phyloP scores from a whole-genome alignment of 208 protist genomes.

The Trypanosoma cruzi region DNA sequence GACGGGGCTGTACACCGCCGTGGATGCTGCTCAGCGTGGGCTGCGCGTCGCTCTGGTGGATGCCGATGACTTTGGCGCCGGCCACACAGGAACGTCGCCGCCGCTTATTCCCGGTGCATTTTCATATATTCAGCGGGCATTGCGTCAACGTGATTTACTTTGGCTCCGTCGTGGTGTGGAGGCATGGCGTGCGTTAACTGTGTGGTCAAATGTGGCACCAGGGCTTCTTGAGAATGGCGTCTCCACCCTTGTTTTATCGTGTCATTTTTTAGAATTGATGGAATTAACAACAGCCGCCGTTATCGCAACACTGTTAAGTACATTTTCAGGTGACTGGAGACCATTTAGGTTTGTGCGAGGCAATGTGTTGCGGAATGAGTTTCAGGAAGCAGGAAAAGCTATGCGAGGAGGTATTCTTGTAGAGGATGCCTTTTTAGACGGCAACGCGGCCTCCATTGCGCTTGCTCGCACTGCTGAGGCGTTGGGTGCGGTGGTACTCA shows the following conservation, averaged over 20 bases:
- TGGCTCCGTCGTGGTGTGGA: slow-evolving; percentile 58
- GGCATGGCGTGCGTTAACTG: slow-evolving; percentile 39
- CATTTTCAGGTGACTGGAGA: slow-evolving; percentile 50
- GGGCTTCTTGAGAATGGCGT: slow-evolving; percentile 19
- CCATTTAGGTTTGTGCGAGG: slow-evolving; percentile 28
- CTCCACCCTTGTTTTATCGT: slow-evolving; percentile 56
- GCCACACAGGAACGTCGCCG: slow-evolving; percentile 28
- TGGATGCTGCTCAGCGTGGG: slow-evolving; percentile 83
- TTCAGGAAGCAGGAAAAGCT: slow-evolving; percentile 28
- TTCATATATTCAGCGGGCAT: slow-evolving; percentile 66
- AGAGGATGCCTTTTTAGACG: slow-evolving; percentile 51
- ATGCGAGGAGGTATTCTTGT: slow-evolving; percentile 43
- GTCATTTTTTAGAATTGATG: slow-evolving; percentile 58
- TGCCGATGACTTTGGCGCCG: slow-evolving; percentile 63
- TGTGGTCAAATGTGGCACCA: slow-evolving; percentile 67
- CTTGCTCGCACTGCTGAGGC: slow-evolving; percentile 73
- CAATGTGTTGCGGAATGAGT: slow-evolving; percentile 16
- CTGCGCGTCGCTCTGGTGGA: slow-evolving; percentile 74
- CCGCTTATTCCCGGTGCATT: slow-evolving; percentile 62
- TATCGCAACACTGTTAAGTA: slow-evolving; percentile 50
- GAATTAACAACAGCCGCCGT: slow-evolving; percentile 51
- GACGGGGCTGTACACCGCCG: slow-evolving; percentile 73
- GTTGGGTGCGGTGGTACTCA: slow-evolving; percentile 64
- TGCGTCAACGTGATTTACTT: slow-evolving; percentile 65
- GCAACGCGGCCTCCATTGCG: slow-evolving; percentile 35